Base-by-base conservation (phyloP, 345 rosid genomes). In the Sisymbrium irio region DNA sequence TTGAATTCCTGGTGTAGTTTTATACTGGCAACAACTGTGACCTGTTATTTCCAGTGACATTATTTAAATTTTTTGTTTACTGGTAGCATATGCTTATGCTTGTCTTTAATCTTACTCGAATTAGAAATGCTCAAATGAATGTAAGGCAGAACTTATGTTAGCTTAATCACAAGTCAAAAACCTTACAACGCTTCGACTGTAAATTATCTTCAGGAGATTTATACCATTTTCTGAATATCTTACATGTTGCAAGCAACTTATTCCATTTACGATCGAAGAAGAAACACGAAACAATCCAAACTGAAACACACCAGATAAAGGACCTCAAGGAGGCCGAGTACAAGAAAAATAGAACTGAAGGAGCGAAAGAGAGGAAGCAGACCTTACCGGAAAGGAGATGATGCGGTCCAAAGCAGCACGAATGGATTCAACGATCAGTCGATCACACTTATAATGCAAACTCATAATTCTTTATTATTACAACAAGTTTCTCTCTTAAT, bases 51-150 rank as follows among this genome's bases (percentile, higher is more conserved):
- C 62, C 49, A 13, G 19, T 25, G 41, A 13, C 57, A 19, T 25
- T 15, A 41, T 41, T 18, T 5, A 5, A 27, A 46, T 45, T 19
- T 71, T 60, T 61, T 47, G 40, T 25, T 36, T 9, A 22, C 8
- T n/a, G 4, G 27, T 50, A 0, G 20, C 30, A 32, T 36, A 9
- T 25, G 49, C 10, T 22, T 58, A 9, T 2, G 51, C 13, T 46
- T 25, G 36, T 1, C 45, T 30, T 57, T 2, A 5, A 20, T 37
- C 42, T 12, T 17, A 18, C 17, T 17, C 33, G 2, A 45, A 9
- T 15, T 27, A 36, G 35, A 56, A 36, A 56, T 25, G 6, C 7
- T 35, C 25, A 20, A 27, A 33, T 87, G 98, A 96, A 85, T 15
- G n/a, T 2, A 20, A 45, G 27, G 57, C 4, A 45, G 6, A 53